These are phyloP conservation scores for Debaryomyces nepalensis DNA, from an alignment of 1,139 yeast species.

Conservation along the genomic window DNA sequence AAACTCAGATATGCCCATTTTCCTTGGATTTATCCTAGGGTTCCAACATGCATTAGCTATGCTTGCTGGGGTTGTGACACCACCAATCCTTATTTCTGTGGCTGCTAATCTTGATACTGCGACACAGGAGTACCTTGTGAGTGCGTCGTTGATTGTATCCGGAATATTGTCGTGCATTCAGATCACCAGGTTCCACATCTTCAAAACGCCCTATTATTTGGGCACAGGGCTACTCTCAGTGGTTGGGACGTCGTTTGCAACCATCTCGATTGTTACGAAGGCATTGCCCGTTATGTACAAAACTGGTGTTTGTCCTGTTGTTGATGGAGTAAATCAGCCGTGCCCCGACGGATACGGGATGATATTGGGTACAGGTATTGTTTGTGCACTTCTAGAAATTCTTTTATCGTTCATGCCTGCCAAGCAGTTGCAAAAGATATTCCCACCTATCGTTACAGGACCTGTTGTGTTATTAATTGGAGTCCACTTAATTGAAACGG, in stretches of 20 bases:
- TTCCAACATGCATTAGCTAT: slow-evolving; percentile 86
- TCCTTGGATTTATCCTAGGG: slow-evolving; percentile 76
- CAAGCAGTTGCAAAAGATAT: slow-evolving; percentile 63
- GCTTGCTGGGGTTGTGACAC: slow-evolving; percentile 91
- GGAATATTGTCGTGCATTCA: slow-evolving; percentile 77
- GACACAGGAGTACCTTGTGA: slow-evolving; percentile 70
- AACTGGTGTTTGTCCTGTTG: slow-evolving; percentile 68
- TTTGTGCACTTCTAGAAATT: slow-evolving; percentile 77
- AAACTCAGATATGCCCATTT: slow-evolving; percentile 75
- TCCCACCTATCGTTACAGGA: slow-evolving; percentile 91
- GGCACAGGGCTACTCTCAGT: slow-evolving; percentile 90
- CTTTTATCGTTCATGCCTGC: slow-evolving; percentile 78
- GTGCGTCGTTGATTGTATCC: slow-evolving; percentile 74
- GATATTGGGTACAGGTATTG: slow-evolving; percentile 77
- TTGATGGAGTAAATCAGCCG: slow-evolving; percentile 67
- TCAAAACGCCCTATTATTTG: slow-evolving; percentile 69
- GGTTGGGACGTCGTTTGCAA: slow-evolving; percentile 88
- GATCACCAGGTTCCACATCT: slow-evolving; percentile 79
- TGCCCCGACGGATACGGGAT: slow-evolving; percentile 92
- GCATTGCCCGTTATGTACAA: slow-evolving; percentile 81
- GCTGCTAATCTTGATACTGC: slow-evolving; percentile 59
- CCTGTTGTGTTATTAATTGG: slow-evolving; percentile 90
- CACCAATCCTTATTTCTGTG: slow-evolving; percentile 71
- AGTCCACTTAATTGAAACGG: slow-evolving; percentile 64
- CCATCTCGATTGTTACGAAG: slow-evolving; percentile 75